Evolutionary conservation across 148 eudicot species (phyloP), one percentile per base, ranked within the genome.

Genomic region (Heliamphora exappendiculata): DNA sequence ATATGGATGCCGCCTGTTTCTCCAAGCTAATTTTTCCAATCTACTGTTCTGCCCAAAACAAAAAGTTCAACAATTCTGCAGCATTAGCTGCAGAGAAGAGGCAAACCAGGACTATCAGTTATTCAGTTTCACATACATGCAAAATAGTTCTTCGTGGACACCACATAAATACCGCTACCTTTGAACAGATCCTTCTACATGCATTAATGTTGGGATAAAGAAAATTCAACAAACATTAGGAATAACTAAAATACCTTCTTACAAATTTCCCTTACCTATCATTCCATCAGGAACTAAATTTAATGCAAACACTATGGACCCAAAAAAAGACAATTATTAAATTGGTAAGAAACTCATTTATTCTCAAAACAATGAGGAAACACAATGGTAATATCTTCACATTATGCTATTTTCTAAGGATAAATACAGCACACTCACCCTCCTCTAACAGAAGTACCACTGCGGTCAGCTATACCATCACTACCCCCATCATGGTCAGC

Each of bases 401-500:
- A 28, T 55, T 34, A 33, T n/a, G 16, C 28, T 9, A 54, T 60
- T 28, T 12, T 31, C 70, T 0, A 17, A 33, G 39, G 58, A 79
- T 50, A 41, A 22, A 3, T 74, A 67, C 33, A 47, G n/a, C 53
- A 3, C 22, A 68, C 93, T 81, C 80, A 96, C 99, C 88, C 87
- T 79, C 81, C 88, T 28, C 82, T 75, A 68, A 81, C 78, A 77
- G 86, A 66, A 73, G 75, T 81, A 77, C 68, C 73, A 44, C 66
- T 87, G 60, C 75, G 84, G 37, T 64, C 72, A 51, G 85, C 81
- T 66, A 75, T 77, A 75, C 72, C 87, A 69, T 74, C 79, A 69
- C 76, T 74, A 28, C 72, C 79, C 39, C 63, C 85, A 82, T 91
- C 92, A 57, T 87, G 75, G 55, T 86, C 91, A 79, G 91, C 90